Evolutionary conservation across 306 rosid genomes (phyloP), one percentile per base, ranked within the genome.

Genomic region (Adenanthera pavonina): DNA sequence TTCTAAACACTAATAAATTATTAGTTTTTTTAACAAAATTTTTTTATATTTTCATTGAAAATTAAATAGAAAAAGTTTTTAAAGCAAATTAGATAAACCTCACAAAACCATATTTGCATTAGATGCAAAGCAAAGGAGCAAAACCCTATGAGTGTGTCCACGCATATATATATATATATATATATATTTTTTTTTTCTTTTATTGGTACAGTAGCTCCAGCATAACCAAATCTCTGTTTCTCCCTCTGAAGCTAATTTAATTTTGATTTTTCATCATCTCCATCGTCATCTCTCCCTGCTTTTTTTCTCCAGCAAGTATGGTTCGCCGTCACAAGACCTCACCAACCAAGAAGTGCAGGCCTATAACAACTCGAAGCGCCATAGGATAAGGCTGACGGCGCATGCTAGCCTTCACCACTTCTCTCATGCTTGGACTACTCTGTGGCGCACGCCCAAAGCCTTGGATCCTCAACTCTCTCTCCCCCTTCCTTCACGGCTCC

Each of bases 391-490:
- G 68, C 68, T 44, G 61, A 10, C 56, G 52, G 85, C 86, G 81
- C 83, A 82, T 46, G 72, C 19, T 87, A 85, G 81, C 78, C 12
- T 66, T 83, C 8, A 65, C 59, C 66, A 66, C 53, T 70, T 46
- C 79, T 79, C 84, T 86, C 85, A 91, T 89, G 95, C 92, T 91
- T 35, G 93, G 84, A 73, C 86, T 75, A 33, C 86, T 91, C 51
- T 88, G 90, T 34, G 8, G 10, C 3, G 69, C 88, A 14, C 95
- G 93, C 79, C 88, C 89, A 25, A 91, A 91, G 88, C 87, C 88
- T 84, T 84, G 89, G 86, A 83, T 91, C 81, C 81, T 84, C 69
- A 70, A 61, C 60, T 83, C 92, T 64, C 85, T 89, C 10, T 79
- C 89, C 4, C 78, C 88, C 14, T 86, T 84, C 56, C 19, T 83